A percentile compares a stretch with the other conserved stretches of the same genome.
Conservation (phyloP, 2,329 filamentous ascomycete species). For the Aspergillus ibericus region DNA sequence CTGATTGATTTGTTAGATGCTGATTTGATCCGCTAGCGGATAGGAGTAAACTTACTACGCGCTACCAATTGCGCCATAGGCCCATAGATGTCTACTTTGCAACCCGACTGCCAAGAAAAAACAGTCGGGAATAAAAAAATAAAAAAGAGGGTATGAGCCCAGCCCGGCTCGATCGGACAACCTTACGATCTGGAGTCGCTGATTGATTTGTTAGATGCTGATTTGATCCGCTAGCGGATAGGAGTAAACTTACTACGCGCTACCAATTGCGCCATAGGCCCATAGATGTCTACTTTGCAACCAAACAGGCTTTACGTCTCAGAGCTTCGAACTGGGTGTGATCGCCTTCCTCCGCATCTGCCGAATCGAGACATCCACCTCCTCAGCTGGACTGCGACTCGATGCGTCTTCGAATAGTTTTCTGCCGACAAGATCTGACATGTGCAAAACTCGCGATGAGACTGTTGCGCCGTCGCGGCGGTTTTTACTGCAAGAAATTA, state of each 20-base stretch:
- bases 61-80: constrained; percentile 2
- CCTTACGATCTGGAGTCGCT: constrained; percentile 2
- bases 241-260: neutral
- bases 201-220: neutral
- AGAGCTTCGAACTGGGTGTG: constrained; percentile 35
- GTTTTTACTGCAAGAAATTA: constrained; percentile 66
- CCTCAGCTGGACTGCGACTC: constrained; percentile 23
- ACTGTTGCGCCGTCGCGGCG: constrained; percentile 90
- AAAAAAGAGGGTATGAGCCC: neutral
- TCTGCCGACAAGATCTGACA: constrained; percentile 72
- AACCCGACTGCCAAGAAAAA: no score
- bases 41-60: neutral
- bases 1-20: neutral
- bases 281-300: neutral
- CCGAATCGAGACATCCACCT: constrained; percentile 35
- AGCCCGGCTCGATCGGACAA: neutral
- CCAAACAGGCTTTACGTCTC: neutral
- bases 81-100: neutral
- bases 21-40: neutral
- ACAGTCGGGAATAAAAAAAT: neutral
- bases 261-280: constrained; percentile 2
- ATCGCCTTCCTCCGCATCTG: constrained; percentile 40
- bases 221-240: no score
- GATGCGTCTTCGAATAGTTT: constrained; percentile 59
- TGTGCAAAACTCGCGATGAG: constrained; percentile 71